A percentile compares a stretch with the other conserved stretches of the same genome.
Evolutionary conservation across 1,284 basidiomycete genomes (phyloP).

Genomic region (Ganoderma lingzhi): DNA sequence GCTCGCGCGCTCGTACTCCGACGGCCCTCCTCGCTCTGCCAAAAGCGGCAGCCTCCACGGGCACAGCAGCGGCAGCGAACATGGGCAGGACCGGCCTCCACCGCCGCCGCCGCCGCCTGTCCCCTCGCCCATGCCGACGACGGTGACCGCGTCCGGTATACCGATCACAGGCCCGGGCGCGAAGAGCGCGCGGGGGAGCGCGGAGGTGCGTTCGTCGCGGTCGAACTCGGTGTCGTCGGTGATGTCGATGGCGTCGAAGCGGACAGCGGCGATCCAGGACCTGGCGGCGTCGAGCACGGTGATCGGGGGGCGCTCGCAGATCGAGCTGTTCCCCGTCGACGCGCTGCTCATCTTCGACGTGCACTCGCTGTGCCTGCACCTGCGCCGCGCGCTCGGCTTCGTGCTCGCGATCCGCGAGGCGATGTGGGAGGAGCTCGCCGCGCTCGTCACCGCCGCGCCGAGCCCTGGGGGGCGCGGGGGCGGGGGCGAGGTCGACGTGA

Average conservation of each 20-base stretch:
- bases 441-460: constrained; percentile 48
- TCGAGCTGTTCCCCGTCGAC: constrained; percentile 50
- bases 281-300: constrained; percentile 29
- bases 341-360: constrained; percentile 58
- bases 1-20: constrained; percentile 22
- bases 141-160: constrained; percentile 6
- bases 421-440: constrained; percentile 80
- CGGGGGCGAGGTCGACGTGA: constrained; percentile 56
- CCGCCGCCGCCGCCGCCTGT: constrained; percentile 15
- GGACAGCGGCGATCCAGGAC: constrained; percentile 29
- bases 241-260: constrained; percentile 25
- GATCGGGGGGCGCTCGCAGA: constrained; percentile 27
- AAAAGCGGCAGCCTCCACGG: constrained; percentile 7
- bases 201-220: constrained; percentile 7
- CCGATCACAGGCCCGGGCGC: neutral
- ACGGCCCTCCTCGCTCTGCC: neutral
- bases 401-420: constrained; percentile 77
- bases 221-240: constrained; percentile 16
- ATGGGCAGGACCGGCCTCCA: neutral
- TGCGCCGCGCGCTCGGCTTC: constrained; percentile 65
- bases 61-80: constrained; percentile 1
- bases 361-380: constrained; percentile 73
- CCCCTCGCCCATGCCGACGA: neutral
- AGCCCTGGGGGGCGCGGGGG: constrained; percentile 38
- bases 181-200: neutral